Conservation (phyloP, 805 yeast genomes). For the Yarrowia osloensis region DNA sequence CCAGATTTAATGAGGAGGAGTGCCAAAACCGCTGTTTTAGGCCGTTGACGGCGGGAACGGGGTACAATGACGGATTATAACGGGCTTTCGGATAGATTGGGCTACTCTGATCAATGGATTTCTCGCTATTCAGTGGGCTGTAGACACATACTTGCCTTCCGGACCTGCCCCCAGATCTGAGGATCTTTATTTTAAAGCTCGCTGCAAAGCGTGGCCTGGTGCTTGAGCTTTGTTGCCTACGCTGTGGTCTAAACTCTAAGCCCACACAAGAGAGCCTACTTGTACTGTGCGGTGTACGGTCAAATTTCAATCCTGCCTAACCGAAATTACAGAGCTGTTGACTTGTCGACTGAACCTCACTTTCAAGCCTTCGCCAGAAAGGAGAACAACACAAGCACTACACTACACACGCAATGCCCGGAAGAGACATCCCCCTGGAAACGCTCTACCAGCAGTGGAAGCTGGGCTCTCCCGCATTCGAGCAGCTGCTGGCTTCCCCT, state of each 20-base stretch:
- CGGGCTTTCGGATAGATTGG: neutral
- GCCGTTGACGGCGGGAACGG: neutral
- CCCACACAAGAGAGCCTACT: neutral
- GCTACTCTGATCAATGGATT: neutral
- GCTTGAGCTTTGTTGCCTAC: neutral
- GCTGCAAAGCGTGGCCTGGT: slow-evolving; percentile 11
- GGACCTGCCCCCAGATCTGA: slow-evolving; percentile 10
- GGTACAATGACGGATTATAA: neutral
- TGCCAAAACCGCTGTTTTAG: neutral
- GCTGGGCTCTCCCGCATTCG: slow-evolving; percentile 23
- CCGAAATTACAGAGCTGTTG: slow-evolving; percentile 1
- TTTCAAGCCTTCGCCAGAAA: neutral
- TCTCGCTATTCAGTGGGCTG: too few relatives aligned
- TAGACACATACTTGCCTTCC: too few relatives aligned
- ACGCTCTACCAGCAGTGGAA: slow-evolving; percentile 27
- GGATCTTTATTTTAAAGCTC: slow-evolving; percentile 4
- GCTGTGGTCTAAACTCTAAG: slow-evolving; percentile 8
- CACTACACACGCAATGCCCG: slow-evolving; percentile 23
- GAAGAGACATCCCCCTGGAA: slow-evolving; percentile 20
- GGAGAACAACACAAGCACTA: neutral
- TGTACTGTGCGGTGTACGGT: neutral
- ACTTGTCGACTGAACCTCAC: slow-evolving; percentile 13
- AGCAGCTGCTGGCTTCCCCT: slow-evolving; percentile 24
- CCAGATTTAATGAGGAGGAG: neutral
- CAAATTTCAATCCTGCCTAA: slow-evolving; percentile 12